Evolutionary conservation across 345 rosid species (phyloP), one percentile per base, ranked within the genome.

Genomic region (Gynandropsis gynandra): DNA sequence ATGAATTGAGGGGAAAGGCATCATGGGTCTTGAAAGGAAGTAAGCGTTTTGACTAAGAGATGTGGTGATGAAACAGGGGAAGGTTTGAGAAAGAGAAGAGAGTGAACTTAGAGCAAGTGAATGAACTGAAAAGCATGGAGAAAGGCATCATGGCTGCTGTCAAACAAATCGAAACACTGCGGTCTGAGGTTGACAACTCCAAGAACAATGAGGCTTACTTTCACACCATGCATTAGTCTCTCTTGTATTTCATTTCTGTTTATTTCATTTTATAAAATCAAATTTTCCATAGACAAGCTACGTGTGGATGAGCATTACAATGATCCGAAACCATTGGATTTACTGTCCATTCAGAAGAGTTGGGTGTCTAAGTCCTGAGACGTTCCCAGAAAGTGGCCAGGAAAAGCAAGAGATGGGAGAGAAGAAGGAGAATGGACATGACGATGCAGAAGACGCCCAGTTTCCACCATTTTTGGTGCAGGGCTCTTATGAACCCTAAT

Each of bases 51-150:
- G 29, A 24, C 4, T 24, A 24, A 24, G 2, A 24, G n/a, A 24
- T 24, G 29, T 24, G 5, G 29, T 24, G 24, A 27, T 59, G 60
- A 15, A 55, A 70, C 73, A 83, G 97, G 56, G 67, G 62, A 61
- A 70, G 63, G 5, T 89, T 86, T 58, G 81, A 75, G 59, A 59
- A 42, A 31, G 95, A 81, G 68, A 86, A 86, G 74, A 71, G 78
- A 60, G 64, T 42, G 44, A 89, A 89, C 69, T 58, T 83, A 38
- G 85, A 71, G 57, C 75, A 67, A 64, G 90, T 81, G 66, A 67
- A 39, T 64, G 76, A 76, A 52, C 36, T 89, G 72, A 75, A 72
- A 69, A 75, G 70, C 10, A 76, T 58, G 83, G 96, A 89, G 72
- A 74, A 70, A 27, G 70, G 66, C 47, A 71, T 86, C 16, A 75